Percentiles rank a stretch among this genome's conserved stretches.
Conservation (phyloP, 108 stramenopile species). For the Schizochytrium sp. region DNA sequence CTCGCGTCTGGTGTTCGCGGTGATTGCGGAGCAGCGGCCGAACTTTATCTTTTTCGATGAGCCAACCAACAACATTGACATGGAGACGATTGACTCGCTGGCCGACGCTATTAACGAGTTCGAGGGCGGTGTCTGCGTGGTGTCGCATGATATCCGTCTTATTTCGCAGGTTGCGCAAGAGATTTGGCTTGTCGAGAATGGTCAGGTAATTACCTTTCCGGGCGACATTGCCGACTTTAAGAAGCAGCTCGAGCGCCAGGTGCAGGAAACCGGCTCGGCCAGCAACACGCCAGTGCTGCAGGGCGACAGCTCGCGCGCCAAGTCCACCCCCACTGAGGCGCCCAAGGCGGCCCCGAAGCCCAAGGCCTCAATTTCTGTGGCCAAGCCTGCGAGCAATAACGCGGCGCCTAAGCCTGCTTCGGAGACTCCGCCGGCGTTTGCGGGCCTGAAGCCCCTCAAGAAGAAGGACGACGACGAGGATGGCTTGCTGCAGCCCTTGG, state of each 20-base stretch:
- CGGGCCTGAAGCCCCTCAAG: neutral
- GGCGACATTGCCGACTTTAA: constrained; percentile 91
- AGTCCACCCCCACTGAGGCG: neutral
- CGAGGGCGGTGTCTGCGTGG: constrained; percentile 94
- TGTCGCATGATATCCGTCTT: constrained; percentile 96
- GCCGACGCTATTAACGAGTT: constrained; percentile 89
- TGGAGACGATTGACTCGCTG: constrained; percentile 94
- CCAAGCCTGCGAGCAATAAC: neutral
- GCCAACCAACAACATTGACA: constrained; percentile 81
- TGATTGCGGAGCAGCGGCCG: constrained; percentile 85
- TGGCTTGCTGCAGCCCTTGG: neutral
- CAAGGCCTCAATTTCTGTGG: neutral
- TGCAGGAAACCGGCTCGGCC: neutral
- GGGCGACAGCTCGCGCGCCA: neutral
- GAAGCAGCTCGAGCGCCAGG: constrained; percentile 73
- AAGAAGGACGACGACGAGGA: constrained; percentile 1
- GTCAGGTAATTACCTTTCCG: constrained; percentile 67
- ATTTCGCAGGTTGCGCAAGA: constrained; percentile 93
- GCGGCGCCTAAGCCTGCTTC: neutral
- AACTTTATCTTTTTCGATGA: constrained; percentile 96
- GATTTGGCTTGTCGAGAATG: constrained; percentile 90
- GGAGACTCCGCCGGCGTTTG: neutral
- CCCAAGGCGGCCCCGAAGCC: neutral
- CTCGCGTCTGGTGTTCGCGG: constrained; percentile 92
- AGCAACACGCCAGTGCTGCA: neutral